Evolutionary conservation across 805 yeast species (phyloP).

Genomic region (Candida ovalis): DNA sequence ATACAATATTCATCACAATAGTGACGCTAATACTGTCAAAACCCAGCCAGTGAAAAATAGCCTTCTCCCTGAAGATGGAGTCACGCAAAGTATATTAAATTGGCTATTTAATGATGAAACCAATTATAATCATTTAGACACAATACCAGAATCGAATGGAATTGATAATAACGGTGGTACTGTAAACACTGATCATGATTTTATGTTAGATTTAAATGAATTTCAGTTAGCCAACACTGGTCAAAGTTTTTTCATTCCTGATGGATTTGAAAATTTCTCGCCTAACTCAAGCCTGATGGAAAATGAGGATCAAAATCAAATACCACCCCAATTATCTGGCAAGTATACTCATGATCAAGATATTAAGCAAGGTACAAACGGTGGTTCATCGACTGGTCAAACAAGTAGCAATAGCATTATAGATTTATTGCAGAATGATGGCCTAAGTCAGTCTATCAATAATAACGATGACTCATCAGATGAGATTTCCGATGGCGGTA

Average conservation of each 20-base stretch:
- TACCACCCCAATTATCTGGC: background rate
- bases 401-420: background rate
- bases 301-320: background rate
- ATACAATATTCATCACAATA: background rate
- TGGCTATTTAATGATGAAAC: constrained; percentile 28
- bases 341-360: background rate
- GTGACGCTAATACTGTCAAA: background rate
- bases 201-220: constrained; percentile 22
- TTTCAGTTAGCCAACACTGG: constrained; percentile 23
- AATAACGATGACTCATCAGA: background rate
- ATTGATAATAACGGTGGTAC: background rate
- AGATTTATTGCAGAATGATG: background rate
- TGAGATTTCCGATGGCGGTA: constrained; percentile 1
- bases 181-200: constrained; percentile 1
- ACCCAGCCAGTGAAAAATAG: background rate
- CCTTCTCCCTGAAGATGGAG: background rate
- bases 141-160: background rate
- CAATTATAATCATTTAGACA: background rate
- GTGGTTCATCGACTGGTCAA: too few species aligned
- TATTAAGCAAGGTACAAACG: background rate
- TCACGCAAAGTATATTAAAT: constrained; percentile 20
- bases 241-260: constrained; percentile 29
- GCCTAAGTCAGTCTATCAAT: background rate
- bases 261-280: constrained; percentile 26
- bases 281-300: constrained; percentile 15